phyloP scores from a whole-genome alignment of 1,139 yeast genomes.

The Suhomyces choctaworum region DNA sequence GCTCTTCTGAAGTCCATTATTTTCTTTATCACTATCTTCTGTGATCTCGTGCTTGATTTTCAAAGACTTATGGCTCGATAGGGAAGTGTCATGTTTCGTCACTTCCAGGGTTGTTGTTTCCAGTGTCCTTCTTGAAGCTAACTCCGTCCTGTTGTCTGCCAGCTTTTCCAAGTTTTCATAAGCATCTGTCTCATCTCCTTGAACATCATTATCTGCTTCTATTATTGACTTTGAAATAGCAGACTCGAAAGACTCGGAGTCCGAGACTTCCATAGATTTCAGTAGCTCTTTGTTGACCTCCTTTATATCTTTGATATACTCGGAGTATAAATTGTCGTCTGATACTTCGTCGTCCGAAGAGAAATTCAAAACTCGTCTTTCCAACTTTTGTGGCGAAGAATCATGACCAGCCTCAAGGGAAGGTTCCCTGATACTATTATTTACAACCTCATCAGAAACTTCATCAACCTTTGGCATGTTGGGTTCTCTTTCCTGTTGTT shows the following conservation, averaged over 20 bases:
- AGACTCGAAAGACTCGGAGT: constrained; percentile 1
- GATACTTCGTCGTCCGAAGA: constrained; percentile 10
- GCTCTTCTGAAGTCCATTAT: too few species aligned
- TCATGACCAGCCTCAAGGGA: not conserved
- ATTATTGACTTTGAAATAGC: not conserved
- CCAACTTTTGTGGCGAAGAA: constrained; percentile 1
- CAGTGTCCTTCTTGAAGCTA: too few species aligned
- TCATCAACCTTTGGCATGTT: too few species aligned
- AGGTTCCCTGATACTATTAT: not conserved
- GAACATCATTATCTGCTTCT: not conserved
- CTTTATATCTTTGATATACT: constrained; percentile 22
- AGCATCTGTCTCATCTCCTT: not conserved
- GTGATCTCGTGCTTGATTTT: too few species aligned
- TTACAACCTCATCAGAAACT: too few species aligned
- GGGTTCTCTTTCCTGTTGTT: not conserved
- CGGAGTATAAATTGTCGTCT: constrained; percentile 15
- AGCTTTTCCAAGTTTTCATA: too few species aligned
- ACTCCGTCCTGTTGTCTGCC: too few species aligned
- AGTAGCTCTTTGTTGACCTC: constrained; percentile 19
- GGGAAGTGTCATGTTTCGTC: too few species aligned
- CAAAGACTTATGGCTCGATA: too few species aligned
- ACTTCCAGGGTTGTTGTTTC: too few species aligned
- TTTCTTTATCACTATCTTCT: not conserved
- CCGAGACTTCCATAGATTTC: constrained; percentile 16
- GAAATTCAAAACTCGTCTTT: constrained; percentile 4